Percentiles rank a stretch among this genome's conserved stretches.
Evolutionary conservation across 2,329 filamentous ascomycete species (phyloP).

Genomic region (Piedraia hortae): DNA sequence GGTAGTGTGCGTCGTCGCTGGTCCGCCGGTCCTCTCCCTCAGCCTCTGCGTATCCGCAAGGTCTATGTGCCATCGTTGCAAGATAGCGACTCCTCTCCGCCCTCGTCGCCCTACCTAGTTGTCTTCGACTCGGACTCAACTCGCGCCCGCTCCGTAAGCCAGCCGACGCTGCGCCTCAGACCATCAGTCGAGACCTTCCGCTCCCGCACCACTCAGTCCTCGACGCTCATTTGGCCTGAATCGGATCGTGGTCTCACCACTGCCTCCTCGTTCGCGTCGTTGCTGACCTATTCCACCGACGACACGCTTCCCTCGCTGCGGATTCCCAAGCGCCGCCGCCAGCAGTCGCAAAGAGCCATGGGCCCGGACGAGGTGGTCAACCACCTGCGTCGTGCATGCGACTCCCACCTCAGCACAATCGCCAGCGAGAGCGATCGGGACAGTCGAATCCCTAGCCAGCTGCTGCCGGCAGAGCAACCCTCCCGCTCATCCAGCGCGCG

Average conservation of each 20-base stretch:
- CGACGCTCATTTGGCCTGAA: constrained; percentile 4
- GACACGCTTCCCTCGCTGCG: constrained; percentile 11
- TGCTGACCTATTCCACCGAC: constrained; percentile 5
- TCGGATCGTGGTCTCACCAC: constrained; percentile 5
- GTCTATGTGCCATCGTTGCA: too few relatives aligned
- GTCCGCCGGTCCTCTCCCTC: too few relatives aligned
- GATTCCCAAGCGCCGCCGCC: constrained; percentile 10
- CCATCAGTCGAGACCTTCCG: constrained; percentile 11
- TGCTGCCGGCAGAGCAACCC: too few relatives aligned
- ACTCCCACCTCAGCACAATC: constrained; percentile 13
- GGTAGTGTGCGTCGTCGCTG: too few relatives aligned
- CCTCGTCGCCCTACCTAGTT: constrained; percentile 11
- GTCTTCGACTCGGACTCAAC: constrained; percentile 6
- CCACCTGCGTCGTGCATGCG: constrained; percentile 10
- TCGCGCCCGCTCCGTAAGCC: constrained; percentile 3
- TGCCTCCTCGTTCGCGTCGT: constrained; percentile 6
- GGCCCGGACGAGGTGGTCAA: constrained; percentile 8
- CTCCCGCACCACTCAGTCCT: constrained; percentile 6
- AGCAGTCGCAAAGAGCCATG: constrained; percentile 7
- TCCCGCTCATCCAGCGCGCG: too few relatives aligned
- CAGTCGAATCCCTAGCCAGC: constrained; percentile 7
- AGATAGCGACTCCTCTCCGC: constrained; percentile 3
- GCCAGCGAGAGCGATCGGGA: constrained; percentile 11
- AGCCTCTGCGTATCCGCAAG: too few relatives aligned
- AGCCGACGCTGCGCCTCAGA: constrained; percentile 3